Evolutionary conservation across 2,329 filamentous ascomycete genomes (phyloP).

Genomic region (Thermomyces lanuginosus): DNA sequence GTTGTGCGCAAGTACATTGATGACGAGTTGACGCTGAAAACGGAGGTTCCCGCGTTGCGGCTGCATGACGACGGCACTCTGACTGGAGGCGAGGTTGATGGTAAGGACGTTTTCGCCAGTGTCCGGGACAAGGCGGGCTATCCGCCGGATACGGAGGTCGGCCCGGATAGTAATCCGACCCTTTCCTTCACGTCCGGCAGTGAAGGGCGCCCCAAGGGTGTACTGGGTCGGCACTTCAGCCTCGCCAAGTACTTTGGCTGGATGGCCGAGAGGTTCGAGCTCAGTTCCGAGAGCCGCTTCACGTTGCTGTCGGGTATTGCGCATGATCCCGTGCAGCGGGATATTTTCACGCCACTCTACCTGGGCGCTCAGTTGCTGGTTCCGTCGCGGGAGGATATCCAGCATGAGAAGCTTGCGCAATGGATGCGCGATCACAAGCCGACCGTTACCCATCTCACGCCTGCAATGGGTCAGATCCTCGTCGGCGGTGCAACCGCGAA

Average conservation of each 20-base stretch:
- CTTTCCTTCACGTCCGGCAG: constrained; percentile 56
- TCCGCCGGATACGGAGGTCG: constrained; percentile 55
- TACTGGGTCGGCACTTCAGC: constrained; percentile 72
- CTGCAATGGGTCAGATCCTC: constrained; percentile 90
- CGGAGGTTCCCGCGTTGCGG: constrained; percentile 56
- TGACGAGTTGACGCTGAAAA: constrained; percentile 54
- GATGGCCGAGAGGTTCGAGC: constrained; percentile 73
- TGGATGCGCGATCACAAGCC: constrained; percentile 67
- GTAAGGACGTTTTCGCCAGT: constrained; percentile 49
- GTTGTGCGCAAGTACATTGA: constrained; percentile 52
- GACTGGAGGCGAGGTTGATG: constrained; percentile 49
- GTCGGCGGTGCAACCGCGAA: constrained; percentile 65
- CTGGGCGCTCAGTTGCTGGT: constrained; percentile 65
- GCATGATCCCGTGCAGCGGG: constrained; percentile 40
- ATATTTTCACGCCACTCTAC: constrained; percentile 86
- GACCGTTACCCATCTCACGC: constrained; percentile 77
- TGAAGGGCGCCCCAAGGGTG: constrained; percentile 72
- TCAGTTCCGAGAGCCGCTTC: constrained; percentile 57
- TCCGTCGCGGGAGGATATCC: constrained; percentile 67
- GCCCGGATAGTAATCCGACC: constrained; percentile 69
- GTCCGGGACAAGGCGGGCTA: constrained; percentile 21
- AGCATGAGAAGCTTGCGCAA: constrained; percentile 68
- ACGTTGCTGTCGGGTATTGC: constrained; percentile 75
- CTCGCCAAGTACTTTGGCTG: constrained; percentile 77
- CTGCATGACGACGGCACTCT: constrained; percentile 56